Conservation (phyloP, 2,329 filamentous ascomycete species). For the Ophiostoma perfectum region DNA sequence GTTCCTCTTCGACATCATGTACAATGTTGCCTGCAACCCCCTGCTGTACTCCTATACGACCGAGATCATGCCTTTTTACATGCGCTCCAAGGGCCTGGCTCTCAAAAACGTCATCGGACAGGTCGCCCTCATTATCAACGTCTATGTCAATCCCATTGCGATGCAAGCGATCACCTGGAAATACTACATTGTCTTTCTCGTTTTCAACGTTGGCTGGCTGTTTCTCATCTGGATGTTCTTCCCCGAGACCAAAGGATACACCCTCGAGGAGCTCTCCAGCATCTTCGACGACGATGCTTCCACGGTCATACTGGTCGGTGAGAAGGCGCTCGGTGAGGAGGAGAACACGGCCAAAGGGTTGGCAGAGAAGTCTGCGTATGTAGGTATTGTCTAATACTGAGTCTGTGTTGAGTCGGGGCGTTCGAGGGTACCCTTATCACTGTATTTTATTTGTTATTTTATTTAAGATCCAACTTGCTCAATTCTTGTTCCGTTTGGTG, state of each 20-base stretch:
- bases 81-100: constrained; percentile 34
- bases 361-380: too few relatives aligned
- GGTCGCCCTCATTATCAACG: constrained; percentile 33
- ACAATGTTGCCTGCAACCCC: constrained; percentile 46
- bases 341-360: too few relatives aligned
- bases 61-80: constrained; percentile 31
- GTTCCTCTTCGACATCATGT: constrained; percentile 53
- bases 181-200: constrained; percentile 36
- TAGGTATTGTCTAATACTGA: too few relatives aligned
- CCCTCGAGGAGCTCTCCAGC: constrained; percentile 24
- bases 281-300: constrained; percentile 22
- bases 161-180: constrained; percentile 35
- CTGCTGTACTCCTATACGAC: background rate
- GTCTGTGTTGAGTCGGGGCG: too few relatives aligned
- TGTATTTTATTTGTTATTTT: too few relatives aligned
- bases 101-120: constrained; percentile 30
- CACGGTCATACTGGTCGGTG: too few relatives aligned
- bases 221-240: constrained; percentile 30
- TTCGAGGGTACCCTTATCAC: too few relatives aligned
- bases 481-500: too few relatives aligned
- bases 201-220: constrained; percentile 29
- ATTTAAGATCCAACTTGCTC: too few relatives aligned
- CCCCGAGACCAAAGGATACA: constrained; percentile 25
- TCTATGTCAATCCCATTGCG: constrained; percentile 38
- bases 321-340: too few relatives aligned